Base-by-base conservation (phyloP, 208 protist species). In the Leishmania guyanensis region DNA sequence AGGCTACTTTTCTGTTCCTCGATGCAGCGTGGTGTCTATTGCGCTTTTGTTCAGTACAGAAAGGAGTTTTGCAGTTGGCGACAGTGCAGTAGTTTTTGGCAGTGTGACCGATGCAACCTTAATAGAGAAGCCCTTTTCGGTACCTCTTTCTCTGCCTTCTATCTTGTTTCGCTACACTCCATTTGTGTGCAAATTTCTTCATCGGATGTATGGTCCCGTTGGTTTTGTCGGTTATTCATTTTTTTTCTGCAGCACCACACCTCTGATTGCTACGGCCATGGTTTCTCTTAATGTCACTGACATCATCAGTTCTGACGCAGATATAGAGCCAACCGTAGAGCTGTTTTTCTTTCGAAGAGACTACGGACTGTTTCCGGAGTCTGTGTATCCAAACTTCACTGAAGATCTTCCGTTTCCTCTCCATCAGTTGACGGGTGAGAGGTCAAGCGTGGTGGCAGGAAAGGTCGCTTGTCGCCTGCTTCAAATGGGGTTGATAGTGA, bases 141-240 rank as follows among this genome's bases (percentile, higher is more conserved):
- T 50, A 60, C n/a, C 33, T 0, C 1, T n/a, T 14, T 6, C 29
- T 12, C 9, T n/a, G 29, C 46, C 9, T 3, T 62, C 50, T 9
- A 62, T 0, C n/a, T 26, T 75, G 12, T 77, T 77, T 20, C 50
- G 36, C 2, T 77, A 66, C 56, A 77, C 73, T 5, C 73, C 73
- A 1, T 77, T 77, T 48, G 54, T 50, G 22, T 77, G 54, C 54
- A 77, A 50, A 46, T 65, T 77, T 65, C 22, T 77, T 6, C 73
- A 77, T 64, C 73, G 73, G 0, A 33, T 22, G 56, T 8, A 77
- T 14, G 73, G 73, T 26, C 73, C 73, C 1, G 66, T 77, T 22
- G 73, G 73, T 2, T 46, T 62, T 60, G 73, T 77, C 17, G 73
- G 54, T 14, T 77, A 66, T n/a, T 39, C 53, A 0, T 64, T 77